Percentiles rank a stretch among this genome's conserved stretches.
Evolutionary conservation across 2,329 filamentous ascomycete genomes (phyloP).

Genomic region (Periconia sp.): DNA sequence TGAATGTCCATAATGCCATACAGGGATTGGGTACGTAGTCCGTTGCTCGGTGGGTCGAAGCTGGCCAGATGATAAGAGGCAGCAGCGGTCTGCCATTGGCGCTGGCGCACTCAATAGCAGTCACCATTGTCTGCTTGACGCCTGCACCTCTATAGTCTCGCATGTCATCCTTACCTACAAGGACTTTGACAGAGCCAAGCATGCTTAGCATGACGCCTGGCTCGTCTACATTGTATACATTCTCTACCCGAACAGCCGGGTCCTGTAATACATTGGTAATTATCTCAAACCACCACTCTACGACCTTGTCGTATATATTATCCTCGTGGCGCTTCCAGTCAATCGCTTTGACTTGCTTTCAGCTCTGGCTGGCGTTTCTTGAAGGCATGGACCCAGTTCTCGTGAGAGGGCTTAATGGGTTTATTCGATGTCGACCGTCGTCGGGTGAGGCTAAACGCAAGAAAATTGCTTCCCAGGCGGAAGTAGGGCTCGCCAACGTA

Average conservation of each 20-base stretch:
- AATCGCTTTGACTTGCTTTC: neutral
- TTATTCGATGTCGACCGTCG: too few relatives aligned
- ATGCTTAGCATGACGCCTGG: conserved; percentile 16
- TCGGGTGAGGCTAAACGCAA: too few relatives aligned
- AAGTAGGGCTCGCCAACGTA: too few relatives aligned
- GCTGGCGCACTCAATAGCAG: conserved; percentile 14
- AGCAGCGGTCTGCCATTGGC: conserved; percentile 13
- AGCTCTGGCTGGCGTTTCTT: neutral
- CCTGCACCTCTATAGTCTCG: conserved; percentile 14
- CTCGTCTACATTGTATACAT: conserved; percentile 11
- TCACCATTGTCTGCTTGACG: conserved; percentile 13
- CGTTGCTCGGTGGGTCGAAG: conserved; percentile 7
- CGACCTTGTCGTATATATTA: neutral
- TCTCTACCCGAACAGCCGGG: conserved; percentile 2
- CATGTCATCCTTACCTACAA: conserved; percentile 16
- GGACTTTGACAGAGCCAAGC: conserved; percentile 16
- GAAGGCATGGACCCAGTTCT: neutral
- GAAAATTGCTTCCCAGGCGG: too few relatives aligned
- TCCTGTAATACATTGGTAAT: neutral
- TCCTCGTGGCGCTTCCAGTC: neutral
- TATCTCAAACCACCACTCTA: neutral
- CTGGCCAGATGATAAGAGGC: conserved; percentile 18
- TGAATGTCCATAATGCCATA: conserved; percentile 11
- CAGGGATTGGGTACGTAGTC: conserved; percentile 12
- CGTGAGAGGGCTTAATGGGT: neutral